phyloP scores from a whole-genome alignment of 805 yeast genomes.

The Metschnikowia gruessii region DNA sequence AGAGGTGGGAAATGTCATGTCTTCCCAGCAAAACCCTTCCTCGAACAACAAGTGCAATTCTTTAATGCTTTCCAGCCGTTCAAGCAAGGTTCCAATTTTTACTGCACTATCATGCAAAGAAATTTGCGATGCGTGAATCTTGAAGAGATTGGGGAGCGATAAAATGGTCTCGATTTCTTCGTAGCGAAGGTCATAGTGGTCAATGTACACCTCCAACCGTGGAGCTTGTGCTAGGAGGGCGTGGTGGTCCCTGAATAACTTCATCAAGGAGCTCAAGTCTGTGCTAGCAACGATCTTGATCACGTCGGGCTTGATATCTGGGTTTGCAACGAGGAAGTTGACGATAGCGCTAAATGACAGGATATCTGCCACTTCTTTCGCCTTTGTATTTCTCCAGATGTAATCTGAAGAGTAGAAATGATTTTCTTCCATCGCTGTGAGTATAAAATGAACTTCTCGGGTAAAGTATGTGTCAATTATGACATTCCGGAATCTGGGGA shows the following conservation, averaged over 20 bases:
- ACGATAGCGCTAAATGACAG: conserved; percentile 31
- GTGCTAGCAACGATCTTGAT: conserved; percentile 30
- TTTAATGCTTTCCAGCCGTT: conserved; percentile 16
- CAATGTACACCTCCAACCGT: conserved; percentile 29
- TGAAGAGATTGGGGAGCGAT: conserved; percentile 26
- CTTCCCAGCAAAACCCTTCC: conserved; percentile 28
- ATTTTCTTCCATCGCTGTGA: conserved; percentile 28
- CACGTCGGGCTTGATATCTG: conserved; percentile 29
- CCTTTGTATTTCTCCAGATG: conserved; percentile 13
- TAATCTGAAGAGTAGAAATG: conserved; percentile 17
- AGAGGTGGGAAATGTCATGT: conserved; percentile 24
- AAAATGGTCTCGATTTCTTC: conserved; percentile 24
- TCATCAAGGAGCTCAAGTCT: conserved; percentile 29
- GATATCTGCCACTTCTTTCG: conserved; percentile 19
- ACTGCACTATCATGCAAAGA: conserved; percentile 15
- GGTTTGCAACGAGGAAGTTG: conserved; percentile 28
- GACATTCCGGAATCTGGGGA: conserved; percentile 21
- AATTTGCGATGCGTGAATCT: conserved; percentile 30
- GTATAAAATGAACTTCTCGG: conserved; percentile 33
- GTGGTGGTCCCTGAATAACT: conserved; percentile 23
- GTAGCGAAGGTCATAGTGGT: conserved; percentile 22
- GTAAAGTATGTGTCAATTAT: conserved; percentile 27
- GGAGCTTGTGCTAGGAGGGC: conserved; percentile 16
- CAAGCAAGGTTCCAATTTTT: conserved; percentile 8
- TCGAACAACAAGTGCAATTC: conserved; percentile 36